Evolutionary conservation across 2,329 filamentous ascomycete species (phyloP).

Genomic region (Calonectria pseudoturangicola): DNA sequence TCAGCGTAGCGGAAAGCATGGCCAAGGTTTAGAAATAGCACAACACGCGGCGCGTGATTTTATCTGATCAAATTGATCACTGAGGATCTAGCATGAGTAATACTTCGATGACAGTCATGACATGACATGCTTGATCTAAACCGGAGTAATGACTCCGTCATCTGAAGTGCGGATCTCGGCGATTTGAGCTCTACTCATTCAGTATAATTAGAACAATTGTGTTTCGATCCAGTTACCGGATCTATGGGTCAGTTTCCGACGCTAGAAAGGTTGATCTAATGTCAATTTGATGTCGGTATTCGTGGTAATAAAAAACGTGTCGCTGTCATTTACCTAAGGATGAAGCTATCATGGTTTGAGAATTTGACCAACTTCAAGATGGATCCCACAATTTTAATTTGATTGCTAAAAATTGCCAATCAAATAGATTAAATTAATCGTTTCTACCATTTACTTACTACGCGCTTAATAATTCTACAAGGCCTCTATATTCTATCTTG

Average conservation of each 20-base stretch:
- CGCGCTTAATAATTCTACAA: not conserved
- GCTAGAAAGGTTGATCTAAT: not conserved
- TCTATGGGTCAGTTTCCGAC: not conserved
- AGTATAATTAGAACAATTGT: no score
- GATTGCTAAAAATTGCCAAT: not conserved
- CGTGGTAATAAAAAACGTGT: not conserved
- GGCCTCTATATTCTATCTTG: not conserved
- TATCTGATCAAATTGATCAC: not conserved
- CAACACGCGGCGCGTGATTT: not conserved
- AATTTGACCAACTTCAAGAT: not conserved
- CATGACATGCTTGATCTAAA: not conserved
- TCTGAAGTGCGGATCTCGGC: no score
- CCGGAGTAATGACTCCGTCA: not conserved
- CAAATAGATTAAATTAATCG: not conserved
- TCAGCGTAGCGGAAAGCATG: constrained; percentile 9
- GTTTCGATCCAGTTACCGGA: not conserved
- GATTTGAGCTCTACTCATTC: not conserved
- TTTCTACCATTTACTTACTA: not conserved
- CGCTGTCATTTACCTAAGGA: not conserved
- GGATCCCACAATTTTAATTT: no score
- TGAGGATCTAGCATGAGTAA: not conserved
- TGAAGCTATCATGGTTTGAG: not conserved
- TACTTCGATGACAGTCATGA: not conserved
- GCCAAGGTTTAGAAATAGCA: not conserved
- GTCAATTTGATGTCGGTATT: not conserved